Evolutionary conservation across 2,329 filamentous ascomycete species (phyloP).

Genomic region (Sporothrix globosa): DNA sequence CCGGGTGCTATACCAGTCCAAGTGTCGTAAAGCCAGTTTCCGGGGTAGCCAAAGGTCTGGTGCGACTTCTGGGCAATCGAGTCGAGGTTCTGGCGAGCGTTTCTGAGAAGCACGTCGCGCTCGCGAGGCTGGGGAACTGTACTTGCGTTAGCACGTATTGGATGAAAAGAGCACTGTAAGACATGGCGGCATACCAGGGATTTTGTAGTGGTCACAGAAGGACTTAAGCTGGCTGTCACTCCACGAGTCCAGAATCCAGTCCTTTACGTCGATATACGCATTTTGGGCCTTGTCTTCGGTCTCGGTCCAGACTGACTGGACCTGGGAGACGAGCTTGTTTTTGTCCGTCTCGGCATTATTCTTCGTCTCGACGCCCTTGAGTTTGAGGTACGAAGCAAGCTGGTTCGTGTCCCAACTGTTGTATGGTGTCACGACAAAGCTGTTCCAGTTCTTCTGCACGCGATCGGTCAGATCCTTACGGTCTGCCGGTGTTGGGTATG

Average conservation of each 20-base stretch:
- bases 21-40: slow-evolving; percentile 87
- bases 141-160: not conserved
- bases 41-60: slow-evolving; percentile 83
- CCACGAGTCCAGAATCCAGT: slow-evolving; percentile 97
- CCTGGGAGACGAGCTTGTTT: slow-evolving; percentile 68
- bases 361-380: slow-evolving; percentile 72
- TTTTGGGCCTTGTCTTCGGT: slow-evolving; percentile 75
- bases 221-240: slow-evolving; percentile 90
- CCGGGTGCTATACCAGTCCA: slow-evolving; percentile 63
- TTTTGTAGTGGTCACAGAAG: slow-evolving; percentile 85
- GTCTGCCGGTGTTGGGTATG: slow-evolving; percentile 86
- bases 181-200: slow-evolving; percentile 61
- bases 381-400: slow-evolving; percentile 67
- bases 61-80: slow-evolving; percentile 71
- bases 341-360: slow-evolving; percentile 68
- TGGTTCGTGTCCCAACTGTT: slow-evolving; percentile 73
- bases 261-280: slow-evolving; percentile 72
- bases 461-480: slow-evolving; percentile 91
- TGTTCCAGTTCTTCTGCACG: slow-evolving; percentile 89
- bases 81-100: slow-evolving; percentile 81
- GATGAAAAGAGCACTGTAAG: not conserved
- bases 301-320: slow-evolving; percentile 76
- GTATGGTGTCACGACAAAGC: slow-evolving; percentile 74
- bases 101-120: slow-evolving; percentile 77
- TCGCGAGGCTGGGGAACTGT: slow-evolving; percentile 80